Evolutionary conservation across 768 basidiomycete species (phyloP).

Genomic region (Pleurotus cornucopiae): DNA sequence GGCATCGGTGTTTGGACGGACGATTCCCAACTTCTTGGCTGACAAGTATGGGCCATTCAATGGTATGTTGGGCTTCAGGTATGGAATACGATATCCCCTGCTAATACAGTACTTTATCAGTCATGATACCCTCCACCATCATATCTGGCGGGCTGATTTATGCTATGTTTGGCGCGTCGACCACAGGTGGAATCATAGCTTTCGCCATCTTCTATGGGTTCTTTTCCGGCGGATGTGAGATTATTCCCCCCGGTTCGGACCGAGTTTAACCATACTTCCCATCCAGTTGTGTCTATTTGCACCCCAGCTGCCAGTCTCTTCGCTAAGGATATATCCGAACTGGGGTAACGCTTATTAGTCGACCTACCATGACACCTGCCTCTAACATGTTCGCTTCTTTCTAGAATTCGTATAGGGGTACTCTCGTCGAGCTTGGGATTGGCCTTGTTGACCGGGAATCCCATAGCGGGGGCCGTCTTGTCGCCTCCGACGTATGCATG

Average conservation of each 20-base stretch:
- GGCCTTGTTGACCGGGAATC: constrained; percentile 45
- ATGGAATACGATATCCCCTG: not conserved
- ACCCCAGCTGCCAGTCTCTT: constrained; percentile 35
- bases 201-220: constrained; percentile 51
- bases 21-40: constrained; percentile 50
- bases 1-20: constrained; percentile 54
- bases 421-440: constrained; percentile 40
- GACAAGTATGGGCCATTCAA: constrained; percentile 47
- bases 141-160: constrained; percentile 43
- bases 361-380: not conserved
- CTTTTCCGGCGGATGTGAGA: constrained; percentile 50
- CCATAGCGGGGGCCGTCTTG: constrained; percentile 47
- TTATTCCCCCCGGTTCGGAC: not conserved
- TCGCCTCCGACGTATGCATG: constrained; percentile 32
- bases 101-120: constrained; percentile 20
- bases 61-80: constrained; percentile 22
- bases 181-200: constrained; percentile 32
- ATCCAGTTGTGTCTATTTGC: constrained; percentile 34
- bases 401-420: constrained; percentile 42
- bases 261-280: not conserved
- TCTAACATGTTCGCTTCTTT: not conserved
- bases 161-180: constrained; percentile 45
- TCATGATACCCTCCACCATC: constrained; percentile 37
- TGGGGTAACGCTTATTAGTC: constrained; percentile 30
- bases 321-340: constrained; percentile 37